A percentile compares a stretch with the other conserved stretches of the same genome.
Conservation (phyloP, 108 stramenopile genomes). For the Phaeodactylum tricornutum region DNA sequence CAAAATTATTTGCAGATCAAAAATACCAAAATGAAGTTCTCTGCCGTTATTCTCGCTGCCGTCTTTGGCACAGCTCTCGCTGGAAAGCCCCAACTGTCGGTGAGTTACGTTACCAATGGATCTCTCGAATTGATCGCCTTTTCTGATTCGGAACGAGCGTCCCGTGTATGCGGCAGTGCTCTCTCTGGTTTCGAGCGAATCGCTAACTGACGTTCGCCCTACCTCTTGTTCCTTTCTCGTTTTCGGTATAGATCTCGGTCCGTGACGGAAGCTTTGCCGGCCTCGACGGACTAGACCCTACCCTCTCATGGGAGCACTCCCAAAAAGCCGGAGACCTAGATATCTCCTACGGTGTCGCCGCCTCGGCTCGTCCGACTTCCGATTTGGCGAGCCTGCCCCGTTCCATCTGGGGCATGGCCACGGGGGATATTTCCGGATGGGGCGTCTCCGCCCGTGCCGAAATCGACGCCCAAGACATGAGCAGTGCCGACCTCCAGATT, state of each 20-base stretch:
- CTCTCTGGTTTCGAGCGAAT: too few species aligned
- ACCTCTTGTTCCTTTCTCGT: background rate
- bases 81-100: slow-evolving; percentile 9
- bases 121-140: too few species aligned
- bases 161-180: too few species aligned
- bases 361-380: slow-evolving; percentile 62
- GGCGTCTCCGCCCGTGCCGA: slow-evolving; percentile 71
- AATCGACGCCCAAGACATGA: slow-evolving; percentile 35
- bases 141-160: too few species aligned
- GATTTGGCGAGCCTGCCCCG: slow-evolving; percentile 80
- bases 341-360: slow-evolving; percentile 64
- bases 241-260: slow-evolving; percentile 59
- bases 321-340: slow-evolving; percentile 31
- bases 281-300: slow-evolving; percentile 74
- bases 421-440: slow-evolving; percentile 54
- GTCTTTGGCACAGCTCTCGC: slow-evolving; percentile 4
- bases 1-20: too few species aligned
- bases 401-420: slow-evolving; percentile 71
- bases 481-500: slow-evolving; percentile 41
- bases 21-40: slow-evolving; percentile 12
- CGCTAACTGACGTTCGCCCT: too few species aligned
- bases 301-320: slow-evolving; percentile 45
- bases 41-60: slow-evolving; percentile 2
- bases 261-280: slow-evolving; percentile 77
- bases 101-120: too few species aligned